Base-by-base conservation (phyloP, 2,329 filamentous ascomycete genomes). In the Chaetomium strumarium region DNA sequence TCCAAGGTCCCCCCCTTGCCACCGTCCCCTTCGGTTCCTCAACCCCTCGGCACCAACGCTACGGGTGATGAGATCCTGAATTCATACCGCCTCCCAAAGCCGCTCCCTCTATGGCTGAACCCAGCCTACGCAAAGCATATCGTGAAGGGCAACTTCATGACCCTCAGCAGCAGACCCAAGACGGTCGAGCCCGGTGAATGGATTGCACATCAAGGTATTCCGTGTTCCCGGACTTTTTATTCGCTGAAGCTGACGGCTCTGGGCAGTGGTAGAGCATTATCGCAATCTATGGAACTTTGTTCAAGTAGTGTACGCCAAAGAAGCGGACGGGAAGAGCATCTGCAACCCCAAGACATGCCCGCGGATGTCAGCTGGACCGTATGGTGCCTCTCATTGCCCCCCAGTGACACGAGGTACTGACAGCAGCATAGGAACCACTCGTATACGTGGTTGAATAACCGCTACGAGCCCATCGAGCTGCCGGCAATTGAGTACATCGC, bases 101-200 rank as follows among this genome's bases (percentile, higher is more conserved):
- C 75, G 5, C 66, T 75, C 37, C 83, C 84, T 7, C 70, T 84
- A 59, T 87, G 85, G 78, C 77, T 86, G 61, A 81, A 84, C 61
- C 76, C 83, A 45, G 73, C 78, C 55, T 83, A 85, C 63, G 82
- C 85, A 53, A 85, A 83, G 63, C 80, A 91, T 63, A 90, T 91
- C 57, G 88, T 93, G 62, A 92, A 90, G 72, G 89, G 89, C 55
- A 95, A 93, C 71, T 93, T 95, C 68, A 88, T 92, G 83, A 93
- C 89, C 6, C 72, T 95, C 52, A 90, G 88, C 62, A 86, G 87
- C 53, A 84, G 88, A 67, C 89, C 89, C 12, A 87, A 88, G 70
- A 86, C 90, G 55, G 85, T 93, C 43, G 89, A 93, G 63, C 80
- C 86, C 63, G 89, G 87, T 57, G 89, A 95, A 70, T 95, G 89